phyloP scores from a whole-genome alignment of 2,329 filamentous ascomycete genomes.

The Madurella fahalii region DNA sequence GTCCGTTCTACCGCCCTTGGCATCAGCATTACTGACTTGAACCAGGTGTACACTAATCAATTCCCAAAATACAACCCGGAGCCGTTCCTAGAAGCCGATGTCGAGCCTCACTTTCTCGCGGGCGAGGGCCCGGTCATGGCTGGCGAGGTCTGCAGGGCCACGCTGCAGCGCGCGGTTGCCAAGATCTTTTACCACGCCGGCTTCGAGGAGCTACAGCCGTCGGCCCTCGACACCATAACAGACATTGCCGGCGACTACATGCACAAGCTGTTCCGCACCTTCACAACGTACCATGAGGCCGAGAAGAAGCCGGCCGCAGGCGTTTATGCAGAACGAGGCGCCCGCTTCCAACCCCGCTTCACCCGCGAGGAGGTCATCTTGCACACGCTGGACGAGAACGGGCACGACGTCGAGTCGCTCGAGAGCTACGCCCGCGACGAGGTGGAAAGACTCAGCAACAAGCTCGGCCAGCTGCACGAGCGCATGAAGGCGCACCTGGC shows the following conservation, averaged over 20 bases:
- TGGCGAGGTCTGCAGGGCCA: slow-evolving; percentile 73
- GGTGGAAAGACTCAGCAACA: slow-evolving; percentile 76
- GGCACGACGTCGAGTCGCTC: slow-evolving; percentile 73
- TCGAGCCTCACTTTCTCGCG: slow-evolving; percentile 82
- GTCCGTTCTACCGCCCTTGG: slow-evolving; percentile 1
- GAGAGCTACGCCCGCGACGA: slow-evolving; percentile 91
- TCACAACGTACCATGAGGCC: slow-evolving; percentile 78
- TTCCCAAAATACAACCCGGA: slow-evolving; percentile 94
- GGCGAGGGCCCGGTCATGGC: slow-evolving; percentile 88
- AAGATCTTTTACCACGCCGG: slow-evolving; percentile 95
- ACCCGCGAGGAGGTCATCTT: slow-evolving; percentile 81
- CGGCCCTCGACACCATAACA: slow-evolving; percentile 83
- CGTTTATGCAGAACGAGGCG: slow-evolving; percentile 37
- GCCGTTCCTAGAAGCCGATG: slow-evolving; percentile 81
- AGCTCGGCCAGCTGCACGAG: slow-evolving; percentile 81
- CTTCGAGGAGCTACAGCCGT: slow-evolving; percentile 95
- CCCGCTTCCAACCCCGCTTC: slow-evolving; percentile 60
- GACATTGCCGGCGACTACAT: slow-evolving; percentile 90
- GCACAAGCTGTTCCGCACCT: slow-evolving; percentile 71
- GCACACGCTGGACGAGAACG: slow-evolving; percentile 80
- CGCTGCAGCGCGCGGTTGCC: slow-evolving; percentile 83
- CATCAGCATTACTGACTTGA: slow-evolving; percentile 24
- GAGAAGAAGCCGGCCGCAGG: slow-evolving; percentile 64
- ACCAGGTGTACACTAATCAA: slow-evolving; percentile 90
- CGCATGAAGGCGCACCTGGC: slow-evolving; percentile 89